Evolutionary conservation across 768 basidiomycete genomes (phyloP), one percentile per base, ranked within the genome.

Genomic region (Cystofilobasidium bisporidii): DNA sequence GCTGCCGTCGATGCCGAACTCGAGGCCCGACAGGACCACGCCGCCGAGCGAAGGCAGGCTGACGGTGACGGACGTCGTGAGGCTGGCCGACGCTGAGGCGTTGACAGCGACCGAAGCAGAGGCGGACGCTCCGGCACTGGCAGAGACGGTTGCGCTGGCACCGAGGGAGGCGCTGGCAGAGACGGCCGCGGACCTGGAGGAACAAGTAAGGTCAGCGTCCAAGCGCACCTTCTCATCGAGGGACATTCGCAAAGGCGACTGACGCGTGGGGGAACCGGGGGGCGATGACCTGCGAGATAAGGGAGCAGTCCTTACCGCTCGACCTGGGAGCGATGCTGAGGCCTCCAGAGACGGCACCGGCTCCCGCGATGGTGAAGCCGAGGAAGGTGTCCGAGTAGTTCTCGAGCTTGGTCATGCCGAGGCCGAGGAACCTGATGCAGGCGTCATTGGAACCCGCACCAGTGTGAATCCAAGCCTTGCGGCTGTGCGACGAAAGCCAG

Each of bases 11-110:
- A 64, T 64, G 11, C 63, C 63, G 17, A 64, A 64, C n/a, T 64
- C 63, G 36, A 64, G 63, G 26, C 63, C 63, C 9, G 63, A 41
- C 30, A 64, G 50, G 24, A 53, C 50, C 5, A 53, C 50, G 28
- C 50, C 50, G n/a, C 50, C 50, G 50, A 53, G 50, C 22, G 24
- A 12, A 20, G 50, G 50, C 24, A 53, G 50, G 28, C 28, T 53
- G 50, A 53, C 50, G 14, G 22, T 24, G 50, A 53, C 50, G 6
- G 50, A 53, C 2, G 50, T 12, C 10, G 50, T 24, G 14, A 53
- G 50, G 50, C 50, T 28, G 24, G 50, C 50, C 50, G 50, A 50
- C 10, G 22, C 48, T 9, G 48, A 50, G 10, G 12, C 48, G 17
- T 20, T 26, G 24, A 20, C 48, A 26, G 48, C 48, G 24, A 8